phyloP scores from a whole-genome alignment of 148 eudicot species.

The Nepenthes gracilis region DNA sequence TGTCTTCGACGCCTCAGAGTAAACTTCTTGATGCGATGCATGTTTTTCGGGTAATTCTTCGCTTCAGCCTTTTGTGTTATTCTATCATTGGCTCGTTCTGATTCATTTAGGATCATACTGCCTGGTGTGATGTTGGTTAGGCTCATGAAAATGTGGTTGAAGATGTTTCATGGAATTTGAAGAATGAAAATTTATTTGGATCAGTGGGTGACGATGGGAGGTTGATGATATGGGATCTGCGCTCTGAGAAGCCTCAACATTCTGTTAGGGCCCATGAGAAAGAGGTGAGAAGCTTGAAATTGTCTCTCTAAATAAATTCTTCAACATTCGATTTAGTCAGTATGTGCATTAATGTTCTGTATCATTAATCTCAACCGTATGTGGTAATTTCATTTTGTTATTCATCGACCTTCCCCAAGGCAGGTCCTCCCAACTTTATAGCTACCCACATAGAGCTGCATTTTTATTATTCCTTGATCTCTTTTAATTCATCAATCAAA shows the following conservation, averaged over 20 bases:
- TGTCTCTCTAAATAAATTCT: background rate
- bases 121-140: conserved; percentile 21
- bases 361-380: background rate
- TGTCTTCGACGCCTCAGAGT: conserved; percentile 47
- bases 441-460: too few species aligned
- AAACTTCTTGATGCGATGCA: conserved; percentile 54
- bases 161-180: conserved; percentile 85
- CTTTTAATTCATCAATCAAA: too few species aligned
- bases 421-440: too few species aligned
- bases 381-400: too few species aligned
- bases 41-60: conserved; percentile 48
- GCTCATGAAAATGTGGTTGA: conserved; percentile 73
- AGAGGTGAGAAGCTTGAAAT: conserved; percentile 36
- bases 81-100: background rate
- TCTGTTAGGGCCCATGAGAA: conserved; percentile 74
- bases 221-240: conserved; percentile 84
- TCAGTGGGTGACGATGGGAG: conserved; percentile 85
- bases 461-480: too few species aligned
- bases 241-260: conserved; percentile 69
- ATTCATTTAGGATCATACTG: background rate
- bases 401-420: too few species aligned
- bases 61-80: background rate
- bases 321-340: background rate
- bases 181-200: conserved; percentile 74
- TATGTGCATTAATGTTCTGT: background rate